Base-by-base conservation (phyloP, 2,329 filamentous ascomycete species). In the Thelonectria blattea region DNA sequence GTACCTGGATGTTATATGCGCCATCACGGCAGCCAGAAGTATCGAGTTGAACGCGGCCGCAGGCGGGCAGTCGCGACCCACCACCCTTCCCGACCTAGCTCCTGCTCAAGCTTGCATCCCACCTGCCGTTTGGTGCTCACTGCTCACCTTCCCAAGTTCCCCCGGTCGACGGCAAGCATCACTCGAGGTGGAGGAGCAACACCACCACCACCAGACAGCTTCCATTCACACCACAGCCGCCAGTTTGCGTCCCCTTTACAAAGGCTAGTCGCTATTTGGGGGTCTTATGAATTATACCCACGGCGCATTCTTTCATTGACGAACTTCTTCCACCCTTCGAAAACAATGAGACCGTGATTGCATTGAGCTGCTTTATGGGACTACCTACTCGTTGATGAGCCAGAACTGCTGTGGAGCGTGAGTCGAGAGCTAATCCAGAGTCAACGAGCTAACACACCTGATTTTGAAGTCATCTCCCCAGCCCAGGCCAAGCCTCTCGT, bases 381-480 rank as follows among this genome's bases (percentile, higher is more conserved):
- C 27, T 30, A 30, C 34, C 27, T 30, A 30, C 34, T 37, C 34
- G 12, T 34, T 37, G 34, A 37, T 37, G 34, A 37, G 34, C 34
- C 34, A 37, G 34, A 15, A 51, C 52, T 60, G 49, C 47, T 47
- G 52, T 56, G 52, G 58, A 60, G 58, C 41, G 52, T 45, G 46
- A 37, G 42, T 56, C 39, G 24, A 50, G 34, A 56, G 53, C 53
- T 56, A 56, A 43, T 55, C 32, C n/a, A 45, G 51, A 24, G 41
- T 41, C 51, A 45, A 56, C 22, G n/a, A 56, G 45, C 53, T 56
- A 56, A 50, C 45, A 50, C 37, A 41, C 53, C 32, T 56, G 47
- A 45, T 34, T 34, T 48, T 55, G 47, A 60, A 47, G 57, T 56
- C 52, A 56, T 56, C 52, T 51, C 58, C 47, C 46, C 47, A 14